Evolutionary conservation across 257 asterid species (phyloP).

Genomic region (Plantago ovata): DNA sequence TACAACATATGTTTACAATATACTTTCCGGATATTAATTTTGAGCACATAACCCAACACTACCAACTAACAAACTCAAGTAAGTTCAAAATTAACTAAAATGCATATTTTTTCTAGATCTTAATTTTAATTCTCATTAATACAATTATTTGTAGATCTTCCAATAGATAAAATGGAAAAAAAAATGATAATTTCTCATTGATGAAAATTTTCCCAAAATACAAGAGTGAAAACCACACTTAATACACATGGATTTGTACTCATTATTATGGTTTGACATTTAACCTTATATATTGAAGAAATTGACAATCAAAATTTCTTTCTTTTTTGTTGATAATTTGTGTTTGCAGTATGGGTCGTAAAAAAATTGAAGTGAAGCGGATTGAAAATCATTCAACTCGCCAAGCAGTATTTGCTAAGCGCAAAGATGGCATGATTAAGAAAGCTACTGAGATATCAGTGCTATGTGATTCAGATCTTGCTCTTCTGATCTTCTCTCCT

Average conservation of each 20-base stretch:
- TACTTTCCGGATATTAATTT: no score
- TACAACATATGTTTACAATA: no score
- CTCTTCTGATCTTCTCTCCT: conserved; percentile 66
- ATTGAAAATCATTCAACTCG: conserved; percentile 50
- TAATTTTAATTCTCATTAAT: background rate
- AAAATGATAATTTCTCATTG: background rate
- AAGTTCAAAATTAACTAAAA: no score
- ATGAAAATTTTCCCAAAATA: background rate
- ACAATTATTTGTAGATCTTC: background rate
- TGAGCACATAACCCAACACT: no score
- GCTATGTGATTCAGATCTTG: conserved; percentile 59
- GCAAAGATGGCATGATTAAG: conserved; percentile 63
- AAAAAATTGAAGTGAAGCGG: conserved; percentile 42
- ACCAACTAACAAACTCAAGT: no score
- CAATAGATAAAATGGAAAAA: background rate
- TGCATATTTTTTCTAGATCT: no score
- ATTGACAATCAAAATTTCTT: background rate
- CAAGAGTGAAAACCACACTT: conserved; percentile 1
- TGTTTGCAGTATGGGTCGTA: conserved; percentile 62
- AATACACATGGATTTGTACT: conserved; percentile 21
- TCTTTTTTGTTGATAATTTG: background rate
- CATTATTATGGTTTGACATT: conserved; percentile 15
- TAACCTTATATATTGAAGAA: background rate
- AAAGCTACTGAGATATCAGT: conserved; percentile 62
- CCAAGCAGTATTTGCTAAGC: conserved; percentile 44